Conservation (phyloP, 139 green algal genomes). For the Diplosphaera chodatii region DNA sequence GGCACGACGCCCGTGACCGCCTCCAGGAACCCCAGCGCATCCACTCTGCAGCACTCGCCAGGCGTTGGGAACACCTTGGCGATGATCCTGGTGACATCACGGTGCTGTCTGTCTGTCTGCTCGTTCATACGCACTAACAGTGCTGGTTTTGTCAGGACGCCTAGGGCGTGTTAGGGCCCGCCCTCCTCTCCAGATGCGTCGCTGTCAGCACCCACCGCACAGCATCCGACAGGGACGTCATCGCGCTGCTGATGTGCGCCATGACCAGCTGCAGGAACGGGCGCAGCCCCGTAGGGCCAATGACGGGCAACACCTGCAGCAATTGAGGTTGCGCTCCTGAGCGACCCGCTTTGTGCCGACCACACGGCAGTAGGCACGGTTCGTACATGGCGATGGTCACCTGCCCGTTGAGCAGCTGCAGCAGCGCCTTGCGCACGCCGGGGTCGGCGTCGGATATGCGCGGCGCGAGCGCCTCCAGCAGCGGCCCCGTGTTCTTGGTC, state of each 20-base stretch:
- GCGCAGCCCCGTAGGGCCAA: slow-evolving; percentile 36
- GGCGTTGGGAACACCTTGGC: too few relatives aligned
- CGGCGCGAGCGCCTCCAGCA: slow-evolving; percentile 39
- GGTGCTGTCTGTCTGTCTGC: too few relatives aligned
- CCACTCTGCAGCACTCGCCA: slow-evolving; percentile 15
- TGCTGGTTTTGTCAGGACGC: too few relatives aligned
- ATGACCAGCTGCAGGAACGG: slow-evolving; percentile 77
- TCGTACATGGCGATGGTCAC: too few relatives aligned
- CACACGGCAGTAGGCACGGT: too few relatives aligned
- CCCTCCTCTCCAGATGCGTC: too few relatives aligned
- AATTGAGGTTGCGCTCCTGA: too few relatives aligned
- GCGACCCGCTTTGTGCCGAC: too few relatives aligned
- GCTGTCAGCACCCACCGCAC: slow-evolving; percentile 9
- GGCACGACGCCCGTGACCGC: slow-evolving; percentile 52
- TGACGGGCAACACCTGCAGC: slow-evolving; percentile 35
- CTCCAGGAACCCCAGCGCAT: slow-evolving; percentile 57
- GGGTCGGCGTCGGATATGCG: slow-evolving; percentile 52
- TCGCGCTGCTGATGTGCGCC: slow-evolving; percentile 67
- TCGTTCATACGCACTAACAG: too few relatives aligned
- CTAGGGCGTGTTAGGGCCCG: too few relatives aligned
- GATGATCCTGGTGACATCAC: too few relatives aligned
- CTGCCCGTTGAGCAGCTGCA: slow-evolving; percentile 25
- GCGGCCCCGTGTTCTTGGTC: slow-evolving; percentile 5
- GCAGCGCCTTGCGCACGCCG: slow-evolving; percentile 42
- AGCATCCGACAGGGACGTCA: slow-evolving; percentile 45